Base-by-base conservation (phyloP, 306 rosid genomes). In the Cotoneaster glaucophyllus region DNA sequence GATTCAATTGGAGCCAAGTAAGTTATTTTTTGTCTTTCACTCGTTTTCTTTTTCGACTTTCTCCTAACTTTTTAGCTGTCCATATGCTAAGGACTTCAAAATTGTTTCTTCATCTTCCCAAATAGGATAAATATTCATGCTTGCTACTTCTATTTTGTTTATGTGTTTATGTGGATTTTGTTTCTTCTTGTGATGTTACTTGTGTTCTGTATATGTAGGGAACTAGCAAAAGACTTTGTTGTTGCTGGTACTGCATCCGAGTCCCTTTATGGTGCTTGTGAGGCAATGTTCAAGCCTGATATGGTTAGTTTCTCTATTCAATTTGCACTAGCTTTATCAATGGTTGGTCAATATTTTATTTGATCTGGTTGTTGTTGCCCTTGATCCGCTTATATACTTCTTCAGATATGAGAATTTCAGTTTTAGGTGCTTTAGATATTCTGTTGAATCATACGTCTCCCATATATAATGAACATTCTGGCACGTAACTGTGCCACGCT, bases 221-320 rank as follows among this genome's bases (percentile, higher is more conserved):
- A 96, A 74, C 93, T 96, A 71, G 99, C 99, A 4, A 96, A 96
- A 58, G 99, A 96, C 79, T 96, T 96, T 73, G 98, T 96, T 82
- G 99, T 96, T 78, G 93, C 97, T 68, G 99, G 99, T 43, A 80
- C 90, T 82, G 99, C 99, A 43, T 92, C 99, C 4, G 99, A 96
- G 85, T 96, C 99, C 61, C 90, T 92, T 12, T 90, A 96, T 88
- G 99, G 99, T 88, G 99, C 98, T 87, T 96, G 98, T 73, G 98
- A 96, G 80, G 82, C 99, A 0, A 92, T 96, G 99, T 96, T 89
- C 82, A 96, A 87, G 85, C 94, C 97, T 73, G 94, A 96, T 86
- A 86, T 96, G 99, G 99, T 96, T 72, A 9, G 92, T 90, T 52
- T 44, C 69, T 0, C 54, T 73, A 28, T 66, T 72, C 31, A 63